Conservation (phyloP, 371 early-diverging fungal genomes). For the Funneliformis caledonium region DNA sequence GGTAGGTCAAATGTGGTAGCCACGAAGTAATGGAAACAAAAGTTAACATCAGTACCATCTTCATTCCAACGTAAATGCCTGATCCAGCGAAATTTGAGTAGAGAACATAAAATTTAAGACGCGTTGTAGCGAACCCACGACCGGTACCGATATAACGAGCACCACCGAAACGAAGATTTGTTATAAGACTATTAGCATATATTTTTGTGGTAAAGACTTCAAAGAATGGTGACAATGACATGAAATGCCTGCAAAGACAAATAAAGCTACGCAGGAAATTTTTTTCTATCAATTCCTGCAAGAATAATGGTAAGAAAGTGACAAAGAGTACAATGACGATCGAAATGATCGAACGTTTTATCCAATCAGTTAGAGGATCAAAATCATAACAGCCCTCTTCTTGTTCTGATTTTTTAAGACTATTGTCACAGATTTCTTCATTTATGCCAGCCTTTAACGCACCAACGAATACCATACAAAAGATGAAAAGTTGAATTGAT, state of each 20-base stretch:
- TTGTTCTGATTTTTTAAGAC: constrained; percentile 46
- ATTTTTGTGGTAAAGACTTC: constrained; percentile 92
- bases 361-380: constrained; percentile 80
- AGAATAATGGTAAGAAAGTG: constrained; percentile 83
- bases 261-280: constrained; percentile 77
- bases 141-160: constrained; percentile 91
- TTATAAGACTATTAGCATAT: constrained; percentile 81
- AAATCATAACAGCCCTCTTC: constrained; percentile 69
- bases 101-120: constrained; percentile 75
- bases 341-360: constrained; percentile 79
- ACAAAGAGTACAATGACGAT: constrained; percentile 81
- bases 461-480: constrained; percentile 76
- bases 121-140: constrained; percentile 88
- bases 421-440: constrained; percentile 51
- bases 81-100: constrained; percentile 81
- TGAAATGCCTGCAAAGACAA: constrained; percentile 80
- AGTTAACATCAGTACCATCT: constrained; percentile 70
- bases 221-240: constrained; percentile 87
- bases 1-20: constrained; percentile 79
- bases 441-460: constrained; percentile 67
- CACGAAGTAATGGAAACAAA: constrained; percentile 76
- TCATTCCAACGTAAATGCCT: constrained; percentile 80
- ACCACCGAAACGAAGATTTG: constrained; percentile 83
- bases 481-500: constrained; percentile 83
- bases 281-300: constrained; percentile 86